These are phyloP conservation scores for Orbilia ellipsospora DNA, from an alignment of 2,329 filamentous ascomycete species.

Conservation along the genomic window DNA sequence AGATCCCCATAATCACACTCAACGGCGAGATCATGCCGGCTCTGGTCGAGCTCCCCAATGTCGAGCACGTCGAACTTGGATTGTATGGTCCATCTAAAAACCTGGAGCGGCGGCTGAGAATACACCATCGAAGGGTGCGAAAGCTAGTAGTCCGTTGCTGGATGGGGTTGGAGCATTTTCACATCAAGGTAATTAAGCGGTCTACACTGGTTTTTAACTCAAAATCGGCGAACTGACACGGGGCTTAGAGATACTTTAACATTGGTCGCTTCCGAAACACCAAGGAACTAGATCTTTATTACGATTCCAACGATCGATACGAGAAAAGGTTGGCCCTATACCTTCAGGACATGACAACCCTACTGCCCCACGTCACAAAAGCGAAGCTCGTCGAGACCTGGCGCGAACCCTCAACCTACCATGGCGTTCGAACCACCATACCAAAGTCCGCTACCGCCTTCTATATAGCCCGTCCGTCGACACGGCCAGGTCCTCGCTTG, in stretches of 20 bases:
- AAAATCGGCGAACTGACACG: background rate
- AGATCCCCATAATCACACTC: conserved; percentile 15
- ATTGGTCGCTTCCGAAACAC: conserved; percentile 29
- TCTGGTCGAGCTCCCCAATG: conserved; percentile 28
- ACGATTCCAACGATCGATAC: conserved; percentile 15
- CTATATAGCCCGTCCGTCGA: conserved; percentile 9
- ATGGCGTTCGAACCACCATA: background rate
- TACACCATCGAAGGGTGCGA: conserved; percentile 25
- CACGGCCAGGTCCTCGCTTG: background rate
- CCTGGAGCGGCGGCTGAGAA: conserved; percentile 27
- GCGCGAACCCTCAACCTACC: conserved; percentile 24
- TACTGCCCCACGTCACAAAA: conserved; percentile 13
- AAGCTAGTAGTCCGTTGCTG: conserved; percentile 15
- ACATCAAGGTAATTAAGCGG: conserved; percentile 24
- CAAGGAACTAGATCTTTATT: conserved; percentile 24
- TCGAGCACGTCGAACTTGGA: conserved; percentile 24
- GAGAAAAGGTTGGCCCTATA: conserved; percentile 19
- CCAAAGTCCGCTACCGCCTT: conserved; percentile 21
- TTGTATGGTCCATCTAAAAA: conserved; percentile 16
- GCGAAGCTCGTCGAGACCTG: conserved; percentile 27
- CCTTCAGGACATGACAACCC: conserved; percentile 6
- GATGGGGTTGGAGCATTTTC: conserved; percentile 15
- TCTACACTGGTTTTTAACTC: no score
- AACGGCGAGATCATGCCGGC: conserved; percentile 13
- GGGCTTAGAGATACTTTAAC: conserved; percentile 9